Base-by-base conservation (phyloP, 495 filamentous ascomycete species). In the Tricharina praecox region DNA sequence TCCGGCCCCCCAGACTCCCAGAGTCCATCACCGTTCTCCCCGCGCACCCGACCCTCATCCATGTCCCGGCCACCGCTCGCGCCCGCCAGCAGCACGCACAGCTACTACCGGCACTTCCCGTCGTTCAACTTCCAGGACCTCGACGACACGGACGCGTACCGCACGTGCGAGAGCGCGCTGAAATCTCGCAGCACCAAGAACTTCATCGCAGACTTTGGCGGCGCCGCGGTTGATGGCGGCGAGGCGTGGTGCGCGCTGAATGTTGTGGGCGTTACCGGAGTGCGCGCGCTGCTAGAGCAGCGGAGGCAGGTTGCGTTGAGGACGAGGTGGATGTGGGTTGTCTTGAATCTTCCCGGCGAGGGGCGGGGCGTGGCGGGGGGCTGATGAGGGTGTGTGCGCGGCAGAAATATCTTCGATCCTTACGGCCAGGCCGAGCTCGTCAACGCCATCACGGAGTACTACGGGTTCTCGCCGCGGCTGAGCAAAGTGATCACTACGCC, bases 121-220 rank as follows among this genome's bases (percentile, higher is more conserved):
- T 5, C 41, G 3, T 25, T 20, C 2, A 49, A 57, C 36, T 75
- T 78, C 53, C 49, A 63, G 9, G 53, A 74, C 51, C 70, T 79
- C 18, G 74, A 78, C 46, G 58, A 69, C 25, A 45, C 51, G 15
- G 24, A 9, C 2, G 53, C 64, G 25, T 74, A 74, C 45, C 18
- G 45, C 10, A 15, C 45, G 4, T 65, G 63, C 25, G 54, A 68
- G 44, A 46, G 51, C 3, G 56, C 54, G 4, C 47, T 75, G 4
- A 36, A 64, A 38, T 50, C 64, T 18, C 51, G 54, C 9, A 49
- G 54, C 0, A 73, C 69, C 0, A 50, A 37, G 1, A 79, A 75
- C 50, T 81, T 82, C 52, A 68, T 76, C 24, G 60, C 82, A 20
- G 76, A 82, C 50, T 82, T 81, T 60, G 73, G 76, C 0, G 56